Evolutionary conservation across 345 rosid genomes (phyloP), one percentile per base, ranked within the genome.

Genomic region (Pelargonium nanum): DNA sequence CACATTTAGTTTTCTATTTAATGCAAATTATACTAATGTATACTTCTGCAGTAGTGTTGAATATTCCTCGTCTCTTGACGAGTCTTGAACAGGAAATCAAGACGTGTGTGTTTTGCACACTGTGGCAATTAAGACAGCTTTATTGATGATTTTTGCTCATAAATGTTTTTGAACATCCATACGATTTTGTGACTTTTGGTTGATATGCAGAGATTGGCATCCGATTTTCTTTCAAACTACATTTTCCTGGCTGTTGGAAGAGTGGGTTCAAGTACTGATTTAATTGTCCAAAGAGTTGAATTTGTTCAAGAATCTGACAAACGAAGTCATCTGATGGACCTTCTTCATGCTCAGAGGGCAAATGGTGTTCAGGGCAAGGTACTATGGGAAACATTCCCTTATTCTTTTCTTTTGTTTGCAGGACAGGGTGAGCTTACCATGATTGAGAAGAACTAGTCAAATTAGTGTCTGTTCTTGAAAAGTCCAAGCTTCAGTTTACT

Each of bases 261-360:
- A 70, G 99, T 93, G 59, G 99, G 99, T 61, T 93, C 99, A 34
- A 93, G 99, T 74, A 93, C 99, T 60, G 99, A 93, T 81, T 77
- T 93, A 80, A 93, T 93, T 72, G 87, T 77, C 64, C 99, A 93
- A 73, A 85, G 99, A 74, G 97, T 93, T 68, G 99, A 89, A 70
- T 84, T 82, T 77, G 99, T 93, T 58, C 89, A 80, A 1, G 97
- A 93, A 40, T 71, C 96, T 28, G 99, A 93, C 80, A 93, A 93
- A 77, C 89, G 99, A 82, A 93, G 99, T 72, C 92, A 89, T 62
- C 97, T 93, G 52, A 93, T 93, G 99, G 99, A 93, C 74, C 97
- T 93, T 60, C 96, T 93, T 72, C 96, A 89, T 57, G 99, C 99
- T 19, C 99, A 93, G 67, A 84, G 85, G 78, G 90, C 72, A 60